Evolutionary conservation across 208 protist genomes (phyloP).

Genomic region (Angomonas desouzai): DNA sequence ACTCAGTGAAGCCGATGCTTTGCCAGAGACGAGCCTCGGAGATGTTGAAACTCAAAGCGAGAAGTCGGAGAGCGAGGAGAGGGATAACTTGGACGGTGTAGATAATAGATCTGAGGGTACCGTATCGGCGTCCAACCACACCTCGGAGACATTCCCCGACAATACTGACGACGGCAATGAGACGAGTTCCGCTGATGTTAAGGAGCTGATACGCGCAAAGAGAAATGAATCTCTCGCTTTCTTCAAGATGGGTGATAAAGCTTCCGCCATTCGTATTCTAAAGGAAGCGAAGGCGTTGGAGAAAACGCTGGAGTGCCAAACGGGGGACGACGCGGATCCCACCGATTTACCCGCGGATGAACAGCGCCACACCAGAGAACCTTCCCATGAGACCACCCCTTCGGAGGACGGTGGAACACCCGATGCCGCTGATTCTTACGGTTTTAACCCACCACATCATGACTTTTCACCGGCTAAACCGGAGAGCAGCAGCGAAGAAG

Average conservation of each 20-base stretch:
- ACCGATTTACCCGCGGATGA: not conserved
- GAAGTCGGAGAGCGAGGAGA: too few relatives aligned
- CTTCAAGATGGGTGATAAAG: not conserved
- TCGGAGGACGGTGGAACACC: not conserved
- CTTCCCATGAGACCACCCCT: too few relatives aligned
- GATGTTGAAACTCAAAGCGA: too few relatives aligned
- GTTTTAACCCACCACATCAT: too few relatives aligned
- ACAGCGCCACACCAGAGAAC: not conserved
- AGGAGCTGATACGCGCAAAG: not conserved
- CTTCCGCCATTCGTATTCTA: not conserved
- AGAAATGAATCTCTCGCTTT: slow-evolving; percentile 4
- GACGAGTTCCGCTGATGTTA: not conserved
- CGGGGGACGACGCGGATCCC: too few relatives aligned
- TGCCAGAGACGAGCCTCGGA: too few relatives aligned
- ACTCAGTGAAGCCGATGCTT: too few relatives aligned
- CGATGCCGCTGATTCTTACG: not conserved
- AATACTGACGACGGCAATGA: not conserved
- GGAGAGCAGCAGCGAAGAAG: not conserved
- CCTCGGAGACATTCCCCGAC: not conserved
- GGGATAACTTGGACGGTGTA: too few relatives aligned
- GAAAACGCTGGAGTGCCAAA: not conserved
- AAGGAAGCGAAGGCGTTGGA: slow-evolving; percentile 4
- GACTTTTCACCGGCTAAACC: not conserved
- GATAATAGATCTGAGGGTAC: too few relatives aligned
- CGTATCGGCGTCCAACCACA: too few relatives aligned